Evolutionary conservation across 208 protist genomes (phyloP).

Genomic region (Trypanosoma cruzi): DNA sequence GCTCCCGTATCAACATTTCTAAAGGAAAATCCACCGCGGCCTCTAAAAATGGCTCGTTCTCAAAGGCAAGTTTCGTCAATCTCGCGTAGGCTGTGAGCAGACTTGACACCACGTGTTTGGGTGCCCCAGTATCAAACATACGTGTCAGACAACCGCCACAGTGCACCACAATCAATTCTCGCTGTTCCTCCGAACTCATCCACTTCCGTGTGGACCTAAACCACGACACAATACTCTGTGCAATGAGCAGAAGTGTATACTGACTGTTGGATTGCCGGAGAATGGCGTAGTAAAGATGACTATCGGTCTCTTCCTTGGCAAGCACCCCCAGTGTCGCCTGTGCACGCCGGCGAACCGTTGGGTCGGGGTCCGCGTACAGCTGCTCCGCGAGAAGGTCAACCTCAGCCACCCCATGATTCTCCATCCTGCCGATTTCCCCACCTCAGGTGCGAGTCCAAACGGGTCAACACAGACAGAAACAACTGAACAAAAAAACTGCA

Average conservation of each 20-base stretch:
- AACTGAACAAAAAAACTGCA: too few species aligned
- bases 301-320: slow-evolving; percentile 55
- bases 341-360: slow-evolving; percentile 42
- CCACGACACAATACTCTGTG: slow-evolving; percentile 71
- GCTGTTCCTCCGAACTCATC: slow-evolving; percentile 45
- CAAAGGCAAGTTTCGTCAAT: slow-evolving; percentile 73
- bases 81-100: slow-evolving; percentile 60
- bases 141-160: slow-evolving; percentile 73
- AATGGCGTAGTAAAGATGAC: slow-evolving; percentile 40
- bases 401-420: slow-evolving; percentile 42
- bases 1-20: slow-evolving; percentile 42
- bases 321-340: slow-evolving; percentile 44
- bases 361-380: slow-evolving; percentile 69
- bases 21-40: slow-evolving; percentile 54
- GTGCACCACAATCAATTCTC: slow-evolving; percentile 49
- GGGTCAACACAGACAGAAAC: not conserved
- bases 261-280: slow-evolving; percentile 71
- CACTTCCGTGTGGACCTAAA: slow-evolving; percentile 63
- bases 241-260: slow-evolving; percentile 77
- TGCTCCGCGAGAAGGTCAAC: slow-evolving; percentile 68
- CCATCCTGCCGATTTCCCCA: slow-evolving; percentile 5
- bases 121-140: slow-evolving; percentile 51
- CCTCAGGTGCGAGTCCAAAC: not conserved
- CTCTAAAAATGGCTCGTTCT: slow-evolving; percentile 53
- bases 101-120: slow-evolving; percentile 59